phyloP scores from a whole-genome alignment of 116 monocot genomes.

The Papilionanthe hybrid region DNA sequence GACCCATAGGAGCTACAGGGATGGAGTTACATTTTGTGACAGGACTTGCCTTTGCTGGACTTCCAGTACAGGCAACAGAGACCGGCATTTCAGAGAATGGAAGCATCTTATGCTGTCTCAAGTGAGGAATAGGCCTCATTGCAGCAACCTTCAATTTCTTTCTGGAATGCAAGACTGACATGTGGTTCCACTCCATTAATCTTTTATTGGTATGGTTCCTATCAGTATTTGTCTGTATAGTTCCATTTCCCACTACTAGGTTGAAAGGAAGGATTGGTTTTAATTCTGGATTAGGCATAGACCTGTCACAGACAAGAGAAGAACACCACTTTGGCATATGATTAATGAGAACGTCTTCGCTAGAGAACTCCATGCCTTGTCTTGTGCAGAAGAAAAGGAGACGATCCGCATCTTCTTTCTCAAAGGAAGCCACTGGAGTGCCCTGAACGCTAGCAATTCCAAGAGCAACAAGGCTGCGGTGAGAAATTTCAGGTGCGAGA shows the following conservation, averaged over 20 bases:
- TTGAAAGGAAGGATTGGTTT: slow-evolving; percentile 12
- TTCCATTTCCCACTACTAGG: slow-evolving; percentile 19
- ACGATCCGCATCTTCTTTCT: slow-evolving; percentile 83
- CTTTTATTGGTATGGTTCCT: slow-evolving; percentile 5
- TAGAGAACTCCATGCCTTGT: slow-evolving; percentile 24
- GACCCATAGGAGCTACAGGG: slow-evolving; percentile 34
- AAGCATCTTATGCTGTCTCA: slow-evolving; percentile 41
- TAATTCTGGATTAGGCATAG: slow-evolving; percentile 19
- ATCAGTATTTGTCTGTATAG: slow-evolving; percentile 8
- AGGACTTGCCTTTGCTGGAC: slow-evolving; percentile 23
- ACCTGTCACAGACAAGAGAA: slow-evolving; percentile 34
- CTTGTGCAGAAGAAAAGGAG: slow-evolving; percentile 69
- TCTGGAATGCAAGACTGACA: slow-evolving; percentile 13
- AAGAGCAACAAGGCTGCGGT: slow-evolving; percentile 70
- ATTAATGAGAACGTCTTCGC: slow-evolving; percentile 15
- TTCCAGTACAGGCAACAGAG: slow-evolving; percentile 24
- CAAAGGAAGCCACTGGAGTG: slow-evolving; percentile 75
- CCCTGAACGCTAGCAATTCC: slow-evolving; percentile 83
- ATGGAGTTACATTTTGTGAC: slow-evolving; percentile 21
- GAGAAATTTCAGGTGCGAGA: slow-evolving; percentile 68
- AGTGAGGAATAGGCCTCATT: slow-evolving; percentile 68
- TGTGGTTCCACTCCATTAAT: background rate
- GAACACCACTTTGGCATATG: slow-evolving; percentile 48
- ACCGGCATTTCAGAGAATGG: slow-evolving; percentile 33
- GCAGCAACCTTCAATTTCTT: slow-evolving; percentile 38